Evolutionary conservation across 2,329 filamentous ascomycete genomes (phyloP).

Genomic region (Xylariaceae sp.): DNA sequence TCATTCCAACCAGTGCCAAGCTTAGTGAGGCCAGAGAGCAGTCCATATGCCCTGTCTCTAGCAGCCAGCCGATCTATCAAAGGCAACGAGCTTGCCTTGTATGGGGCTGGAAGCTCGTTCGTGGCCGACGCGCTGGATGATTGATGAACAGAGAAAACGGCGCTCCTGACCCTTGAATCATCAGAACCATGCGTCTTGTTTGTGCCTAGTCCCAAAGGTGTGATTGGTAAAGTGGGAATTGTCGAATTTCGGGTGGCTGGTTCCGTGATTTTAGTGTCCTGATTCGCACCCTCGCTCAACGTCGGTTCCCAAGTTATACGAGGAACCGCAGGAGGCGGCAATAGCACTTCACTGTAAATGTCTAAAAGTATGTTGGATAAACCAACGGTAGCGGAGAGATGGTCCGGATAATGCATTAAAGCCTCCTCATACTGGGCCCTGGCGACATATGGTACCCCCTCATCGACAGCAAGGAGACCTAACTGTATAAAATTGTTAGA

Average conservation of each 20-base stretch:
- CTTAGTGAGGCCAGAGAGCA: slow-evolving; percentile 80
- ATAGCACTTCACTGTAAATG: slow-evolving; percentile 69
- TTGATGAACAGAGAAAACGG: slow-evolving; percentile 12
- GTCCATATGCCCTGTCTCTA: slow-evolving; percentile 80
- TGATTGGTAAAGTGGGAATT: slow-evolving; percentile 36
- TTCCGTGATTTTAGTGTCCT: slow-evolving; percentile 10
- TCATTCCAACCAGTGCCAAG: slow-evolving; percentile 86
- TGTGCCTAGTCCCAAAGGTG: slow-evolving; percentile 47
- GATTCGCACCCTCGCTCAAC: slow-evolving; percentile 9
- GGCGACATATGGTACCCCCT: slow-evolving; percentile 64
- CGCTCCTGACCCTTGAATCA: slow-evolving; percentile 12
- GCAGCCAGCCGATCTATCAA: slow-evolving; percentile 82
- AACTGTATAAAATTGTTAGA: slow-evolving; percentile 48
- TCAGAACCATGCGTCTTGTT: slow-evolving; percentile 10
- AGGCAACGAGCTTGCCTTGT: slow-evolving; percentile 61
- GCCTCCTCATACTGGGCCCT: slow-evolving; percentile 79
- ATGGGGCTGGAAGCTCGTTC: slow-evolving; percentile 49
- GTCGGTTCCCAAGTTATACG: slow-evolving; percentile 37
- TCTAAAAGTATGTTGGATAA: slow-evolving; percentile 84
- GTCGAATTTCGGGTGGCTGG: slow-evolving; percentile 3
- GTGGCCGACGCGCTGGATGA: slow-evolving; percentile 25
- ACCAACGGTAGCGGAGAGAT: slow-evolving; percentile 75
- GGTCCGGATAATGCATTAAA: slow-evolving; percentile 74
- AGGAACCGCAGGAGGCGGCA: slow-evolving; percentile 56
- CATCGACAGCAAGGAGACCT: slow-evolving; percentile 64